Evolutionary conservation across 2,329 filamentous ascomycete genomes (phyloP).

Genomic region (Tolypocladium inflatum): DNA sequence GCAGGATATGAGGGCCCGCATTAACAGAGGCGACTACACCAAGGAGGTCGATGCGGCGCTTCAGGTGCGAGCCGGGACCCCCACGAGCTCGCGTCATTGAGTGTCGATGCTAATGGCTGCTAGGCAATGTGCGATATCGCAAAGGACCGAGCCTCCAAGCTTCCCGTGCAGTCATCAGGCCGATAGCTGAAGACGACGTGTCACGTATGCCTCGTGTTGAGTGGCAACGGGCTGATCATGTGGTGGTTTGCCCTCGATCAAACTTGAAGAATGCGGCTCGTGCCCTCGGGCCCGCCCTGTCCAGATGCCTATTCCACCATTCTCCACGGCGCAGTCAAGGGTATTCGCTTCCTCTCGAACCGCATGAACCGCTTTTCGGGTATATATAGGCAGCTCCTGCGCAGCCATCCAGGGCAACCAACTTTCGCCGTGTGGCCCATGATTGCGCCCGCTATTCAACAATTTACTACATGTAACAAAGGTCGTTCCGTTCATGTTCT

Average conservation of each 20-base stretch:
- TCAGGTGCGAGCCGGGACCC: constrained; percentile 42
- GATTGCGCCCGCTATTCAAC: neutral
- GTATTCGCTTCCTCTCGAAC: neutral
- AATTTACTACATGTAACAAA: neutral
- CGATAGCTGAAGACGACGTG: neutral
- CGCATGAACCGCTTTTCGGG: neutral
- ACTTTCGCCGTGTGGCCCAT: too few species aligned
- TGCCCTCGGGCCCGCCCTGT: neutral
- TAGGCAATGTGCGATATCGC: constrained; percentile 92
- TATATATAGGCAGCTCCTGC: neutral
- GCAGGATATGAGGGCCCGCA: constrained; percentile 69
- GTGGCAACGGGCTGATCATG: too few species aligned
- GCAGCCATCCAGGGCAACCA: neutral
- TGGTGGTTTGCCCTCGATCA: neutral
- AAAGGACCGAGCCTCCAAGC: constrained; percentile 63
- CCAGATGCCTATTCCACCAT: neutral
- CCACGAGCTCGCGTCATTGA: neutral
- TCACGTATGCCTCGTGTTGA: neutral
- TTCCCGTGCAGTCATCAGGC: constrained; percentile 18
- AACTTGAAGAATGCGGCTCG: neutral
- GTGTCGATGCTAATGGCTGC: constrained; percentile 7
- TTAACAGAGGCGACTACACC: constrained; percentile 54
- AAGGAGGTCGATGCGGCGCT: constrained; percentile 66
- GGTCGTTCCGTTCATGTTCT: neutral
- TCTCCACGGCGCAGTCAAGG: neutral